These are phyloP conservation scores for Knufia fluminis DNA, from an alignment of 2,329 filamentous ascomycete species.

Conservation along the genomic window DNA sequence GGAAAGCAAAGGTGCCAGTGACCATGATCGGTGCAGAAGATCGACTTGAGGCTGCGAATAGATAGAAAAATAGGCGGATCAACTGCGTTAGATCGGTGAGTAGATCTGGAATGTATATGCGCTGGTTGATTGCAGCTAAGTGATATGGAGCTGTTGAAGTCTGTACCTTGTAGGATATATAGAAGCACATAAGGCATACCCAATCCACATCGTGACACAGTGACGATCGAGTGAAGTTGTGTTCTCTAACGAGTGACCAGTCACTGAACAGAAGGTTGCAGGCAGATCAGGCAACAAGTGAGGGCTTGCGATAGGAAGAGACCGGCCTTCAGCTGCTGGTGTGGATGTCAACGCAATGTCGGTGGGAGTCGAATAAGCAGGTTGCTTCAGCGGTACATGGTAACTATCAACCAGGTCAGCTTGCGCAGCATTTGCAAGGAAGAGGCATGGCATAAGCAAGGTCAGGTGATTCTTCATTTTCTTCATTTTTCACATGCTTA, in stretches of 20 bases:
- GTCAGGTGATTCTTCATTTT: too few relatives aligned
- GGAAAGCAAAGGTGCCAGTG: not conserved
- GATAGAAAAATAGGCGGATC: not conserved
- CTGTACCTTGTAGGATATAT: not conserved
- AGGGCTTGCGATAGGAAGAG: not conserved
- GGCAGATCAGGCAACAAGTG: not conserved
- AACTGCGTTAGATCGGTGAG: not conserved
- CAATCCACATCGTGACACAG: not conserved
- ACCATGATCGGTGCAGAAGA: not conserved
- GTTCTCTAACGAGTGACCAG: not conserved
- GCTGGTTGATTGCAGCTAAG: not conserved
- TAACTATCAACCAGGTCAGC: too few relatives aligned
- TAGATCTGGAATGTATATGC: not conserved
- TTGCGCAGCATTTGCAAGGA: too few relatives aligned
- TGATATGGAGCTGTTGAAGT: too few relatives aligned
- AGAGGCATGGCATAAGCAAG: too few relatives aligned
- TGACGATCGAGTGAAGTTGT: not conserved
- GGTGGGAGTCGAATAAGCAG: too few relatives aligned
- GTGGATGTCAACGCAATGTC: too few relatives aligned
- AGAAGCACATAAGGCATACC: not conserved
- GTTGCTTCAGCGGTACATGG: too few relatives aligned
- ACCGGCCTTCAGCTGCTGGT: not conserved
- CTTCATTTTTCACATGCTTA: too few relatives aligned
- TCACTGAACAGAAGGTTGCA: not conserved
- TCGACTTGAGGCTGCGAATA: not conserved